Conservation (phyloP, 768 basidiomycete genomes). For the Panus rudis region DNA sequence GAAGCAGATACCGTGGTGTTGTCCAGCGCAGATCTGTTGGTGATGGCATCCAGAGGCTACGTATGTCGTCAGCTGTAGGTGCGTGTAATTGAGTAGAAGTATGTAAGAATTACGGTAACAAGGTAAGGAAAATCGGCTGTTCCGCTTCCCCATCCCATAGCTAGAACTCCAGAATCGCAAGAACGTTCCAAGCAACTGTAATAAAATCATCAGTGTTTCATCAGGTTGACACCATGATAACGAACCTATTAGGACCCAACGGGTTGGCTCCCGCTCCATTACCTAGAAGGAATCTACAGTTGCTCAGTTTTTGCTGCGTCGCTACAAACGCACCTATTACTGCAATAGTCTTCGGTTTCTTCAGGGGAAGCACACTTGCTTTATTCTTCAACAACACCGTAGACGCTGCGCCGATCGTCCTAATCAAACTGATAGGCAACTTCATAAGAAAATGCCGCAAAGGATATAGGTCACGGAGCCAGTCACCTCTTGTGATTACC, state of each 20-base stretch:
- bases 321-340: conserved; percentile 39
- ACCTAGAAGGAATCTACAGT: no score
- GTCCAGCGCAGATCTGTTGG: conserved; percentile 28
- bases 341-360: conserved; percentile 39
- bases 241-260: conserved; percentile 47
- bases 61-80: neutral
- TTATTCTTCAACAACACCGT: conserved; percentile 60
- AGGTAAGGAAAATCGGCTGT: conserved; percentile 48
- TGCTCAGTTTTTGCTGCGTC: no score
- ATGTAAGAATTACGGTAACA: conserved; percentile 27
- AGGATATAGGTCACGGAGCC: neutral
- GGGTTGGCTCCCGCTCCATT: conserved; percentile 45
- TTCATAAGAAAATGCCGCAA: conserved; percentile 1
- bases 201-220: neutral
- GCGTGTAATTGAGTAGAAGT: neutral
- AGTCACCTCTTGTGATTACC: conserved; percentile 28
- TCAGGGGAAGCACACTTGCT: conserved; percentile 37
- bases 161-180: conserved; percentile 53
- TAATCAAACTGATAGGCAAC: conserved; percentile 30
- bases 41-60: conserved; percentile 35
- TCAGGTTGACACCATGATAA: neutral
- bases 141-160: conserved; percentile 46
- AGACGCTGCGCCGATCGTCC: conserved; percentile 53
- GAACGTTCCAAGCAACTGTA: conserved; percentile 25
- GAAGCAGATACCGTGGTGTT: conserved; percentile 39